A percentile compares a stretch with the other conserved stretches of the same genome.
These are phyloP conservation scores for Russula compacta DNA, from an alignment of 768 basidiomycete species.

Conservation along the genomic window DNA sequence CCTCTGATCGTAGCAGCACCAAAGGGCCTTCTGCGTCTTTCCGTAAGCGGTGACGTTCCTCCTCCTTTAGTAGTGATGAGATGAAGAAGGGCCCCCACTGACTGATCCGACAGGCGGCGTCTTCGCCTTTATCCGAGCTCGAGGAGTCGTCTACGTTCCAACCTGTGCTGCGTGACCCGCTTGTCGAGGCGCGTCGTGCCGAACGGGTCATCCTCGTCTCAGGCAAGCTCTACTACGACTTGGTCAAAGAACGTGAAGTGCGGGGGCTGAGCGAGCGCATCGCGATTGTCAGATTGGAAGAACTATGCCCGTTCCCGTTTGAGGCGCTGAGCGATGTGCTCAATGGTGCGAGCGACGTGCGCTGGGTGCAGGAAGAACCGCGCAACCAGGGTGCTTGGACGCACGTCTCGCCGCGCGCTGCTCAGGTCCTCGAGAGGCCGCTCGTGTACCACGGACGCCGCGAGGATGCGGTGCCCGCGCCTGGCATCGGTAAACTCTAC, in stretches of 20 bases:
- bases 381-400: constrained; percentile 77
- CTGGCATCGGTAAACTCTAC: constrained; percentile 66
- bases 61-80: neutral
- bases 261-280: constrained; percentile 40
- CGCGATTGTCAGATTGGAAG: constrained; percentile 73
- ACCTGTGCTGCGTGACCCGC: constrained; percentile 53
- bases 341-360: constrained; percentile 30
- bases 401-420: constrained; percentile 46
- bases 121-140: constrained; percentile 58
- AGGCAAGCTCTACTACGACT: constrained; percentile 86
- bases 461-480: constrained; percentile 67
- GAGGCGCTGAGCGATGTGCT: constrained; percentile 39
- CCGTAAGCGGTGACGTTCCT: constrained; percentile 38
- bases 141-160: constrained; percentile 51
- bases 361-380: constrained; percentile 85
- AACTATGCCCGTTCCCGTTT: constrained; percentile 86
- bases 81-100: neutral
- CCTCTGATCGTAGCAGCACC: constrained; percentile 80
- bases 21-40: constrained; percentile 69
- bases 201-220: constrained; percentile 65
- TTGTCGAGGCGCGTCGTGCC: constrained; percentile 30
- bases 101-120: constrained; percentile 47
- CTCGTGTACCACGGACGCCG: constrained; percentile 57
- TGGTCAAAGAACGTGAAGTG: constrained; percentile 57
- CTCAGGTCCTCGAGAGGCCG: neutral